A percentile compares a stretch with the other conserved stretches of the same genome.
phyloP scores from a whole-genome alignment of 1,284 basidiomycete species.

The Apiotrichum gamsii region DNA sequence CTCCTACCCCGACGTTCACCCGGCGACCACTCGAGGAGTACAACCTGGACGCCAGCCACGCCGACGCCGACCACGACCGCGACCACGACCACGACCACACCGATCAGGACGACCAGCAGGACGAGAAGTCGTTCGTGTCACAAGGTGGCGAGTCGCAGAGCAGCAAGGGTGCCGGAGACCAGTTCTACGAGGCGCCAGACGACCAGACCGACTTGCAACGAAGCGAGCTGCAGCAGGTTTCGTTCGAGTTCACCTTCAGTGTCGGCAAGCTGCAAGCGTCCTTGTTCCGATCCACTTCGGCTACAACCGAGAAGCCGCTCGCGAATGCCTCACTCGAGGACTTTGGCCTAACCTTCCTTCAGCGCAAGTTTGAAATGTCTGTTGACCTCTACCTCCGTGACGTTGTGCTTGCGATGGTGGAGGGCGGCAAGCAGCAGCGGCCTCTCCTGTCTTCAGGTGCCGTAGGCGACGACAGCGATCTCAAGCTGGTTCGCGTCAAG shows the following conservation, averaged over 20 bases:
- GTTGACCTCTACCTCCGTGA: slow-evolving; percentile 78
- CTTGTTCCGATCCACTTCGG: slow-evolving; percentile 58
- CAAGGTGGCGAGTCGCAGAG: no score
- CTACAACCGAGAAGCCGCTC: slow-evolving; percentile 49
- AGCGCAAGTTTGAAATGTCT: slow-evolving; percentile 79
- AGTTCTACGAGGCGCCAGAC: slow-evolving; percentile 72
- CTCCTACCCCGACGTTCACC: slow-evolving; percentile 49
- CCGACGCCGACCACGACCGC: slow-evolving; percentile 34
- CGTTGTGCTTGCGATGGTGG: slow-evolving; percentile 55
- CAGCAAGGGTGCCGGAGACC: slow-evolving; percentile 48
- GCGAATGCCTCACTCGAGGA: slow-evolving; percentile 75
- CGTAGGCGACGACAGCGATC: slow-evolving; percentile 50
- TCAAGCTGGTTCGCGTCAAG: slow-evolving; percentile 70
- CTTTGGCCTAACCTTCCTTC: slow-evolving; percentile 67
- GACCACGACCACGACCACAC: slow-evolving; percentile 36
- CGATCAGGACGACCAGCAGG: slow-evolving; percentile 10
- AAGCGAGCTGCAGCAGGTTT: slow-evolving; percentile 66
- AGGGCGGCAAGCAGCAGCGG: slow-evolving; percentile 54
- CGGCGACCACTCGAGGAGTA: slow-evolving; percentile 55
- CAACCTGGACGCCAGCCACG: slow-evolving; percentile 53
- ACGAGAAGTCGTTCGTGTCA: slow-evolving; percentile 31
- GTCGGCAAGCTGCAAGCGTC: slow-evolving; percentile 83
- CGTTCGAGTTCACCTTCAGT: slow-evolving; percentile 81
- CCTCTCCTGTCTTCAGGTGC: slow-evolving; percentile 71
- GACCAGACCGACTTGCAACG: slow-evolving; percentile 56